These are phyloP conservation scores for Kuraishia cidri DNA, from an alignment of 805 yeast genomes.

Conservation along the genomic window DNA sequence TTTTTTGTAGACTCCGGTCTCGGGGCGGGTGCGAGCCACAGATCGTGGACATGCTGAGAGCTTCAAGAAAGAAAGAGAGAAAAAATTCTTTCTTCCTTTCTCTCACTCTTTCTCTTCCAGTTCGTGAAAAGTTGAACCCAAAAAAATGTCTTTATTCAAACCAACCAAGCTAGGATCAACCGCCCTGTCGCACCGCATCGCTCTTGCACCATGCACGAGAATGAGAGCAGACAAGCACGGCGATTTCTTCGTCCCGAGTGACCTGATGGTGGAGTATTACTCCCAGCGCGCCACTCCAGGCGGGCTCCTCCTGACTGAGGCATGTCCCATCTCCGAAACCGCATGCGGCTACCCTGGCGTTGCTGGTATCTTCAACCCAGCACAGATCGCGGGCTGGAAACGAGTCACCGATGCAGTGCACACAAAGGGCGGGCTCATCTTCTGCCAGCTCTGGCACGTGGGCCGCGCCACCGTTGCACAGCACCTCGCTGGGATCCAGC, in stretches of 20 bases:
- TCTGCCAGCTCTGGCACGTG: slow-evolving; percentile 33
- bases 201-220: slow-evolving; percentile 17
- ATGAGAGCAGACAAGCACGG: slow-evolving; percentile 11
- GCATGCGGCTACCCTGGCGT: slow-evolving; percentile 20
- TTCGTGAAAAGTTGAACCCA: too few species aligned
- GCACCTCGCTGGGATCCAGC: slow-evolving; percentile 25
- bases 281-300: slow-evolving; percentile 17
- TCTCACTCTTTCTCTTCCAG: too few species aligned
- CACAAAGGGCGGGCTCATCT: slow-evolving; percentile 22
- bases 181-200: slow-evolving; percentile 23
- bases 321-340: slow-evolving; percentile 17
- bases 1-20: too few species aligned
- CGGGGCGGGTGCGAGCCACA: too few species aligned
- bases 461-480: slow-evolving; percentile 29
- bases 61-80: too few species aligned
- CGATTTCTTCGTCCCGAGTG: slow-evolving; percentile 13
- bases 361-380: slow-evolving; percentile 21
- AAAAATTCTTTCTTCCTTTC: too few species aligned
- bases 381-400: slow-evolving; percentile 23
- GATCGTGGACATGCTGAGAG: too few species aligned
- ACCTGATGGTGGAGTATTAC: slow-evolving; percentile 17
- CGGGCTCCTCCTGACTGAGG: slow-evolving; percentile 21
- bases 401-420: slow-evolving; percentile 33
- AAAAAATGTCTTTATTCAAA: too few species aligned
- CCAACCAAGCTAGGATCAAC: slow-evolving; percentile 25